Conservation (phyloP, 345 rosid species). For the Populus ilicifolia region DNA sequence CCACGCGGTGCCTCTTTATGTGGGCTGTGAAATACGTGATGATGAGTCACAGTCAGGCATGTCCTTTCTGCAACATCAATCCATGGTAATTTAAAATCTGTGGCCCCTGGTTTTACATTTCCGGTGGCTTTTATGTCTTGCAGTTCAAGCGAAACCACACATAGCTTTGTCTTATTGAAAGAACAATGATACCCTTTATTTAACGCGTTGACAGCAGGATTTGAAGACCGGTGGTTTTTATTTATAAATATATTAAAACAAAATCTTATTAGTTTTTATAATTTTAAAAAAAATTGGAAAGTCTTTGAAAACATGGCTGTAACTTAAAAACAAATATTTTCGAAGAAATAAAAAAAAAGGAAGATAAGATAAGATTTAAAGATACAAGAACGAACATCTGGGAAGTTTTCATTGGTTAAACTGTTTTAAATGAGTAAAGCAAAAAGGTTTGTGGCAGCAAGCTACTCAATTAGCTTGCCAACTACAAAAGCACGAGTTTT, state of each 20-base stretch:
- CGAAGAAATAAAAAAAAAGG: no score
- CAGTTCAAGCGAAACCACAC: background rate
- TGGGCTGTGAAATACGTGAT: no score
- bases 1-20: background rate
- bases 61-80: background rate
- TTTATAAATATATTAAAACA: no score
- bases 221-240: background rate
- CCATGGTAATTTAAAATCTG: background rate
- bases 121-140: constrained; percentile 1
- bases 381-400: background rate
- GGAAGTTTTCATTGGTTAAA: background rate
- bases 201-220: background rate
- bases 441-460: background rate
- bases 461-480: background rate
- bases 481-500: background rate
- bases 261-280: no score
- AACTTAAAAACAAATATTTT: no score
- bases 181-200: background rate
- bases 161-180: background rate
- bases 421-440: background rate
- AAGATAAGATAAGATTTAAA: background rate
- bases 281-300: no score
- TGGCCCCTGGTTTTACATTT: constrained; percentile 8
- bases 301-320: no score
- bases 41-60: background rate